Conservation (phyloP, 2,329 filamentous ascomycete genomes). For the Fusarium bactridioides region DNA sequence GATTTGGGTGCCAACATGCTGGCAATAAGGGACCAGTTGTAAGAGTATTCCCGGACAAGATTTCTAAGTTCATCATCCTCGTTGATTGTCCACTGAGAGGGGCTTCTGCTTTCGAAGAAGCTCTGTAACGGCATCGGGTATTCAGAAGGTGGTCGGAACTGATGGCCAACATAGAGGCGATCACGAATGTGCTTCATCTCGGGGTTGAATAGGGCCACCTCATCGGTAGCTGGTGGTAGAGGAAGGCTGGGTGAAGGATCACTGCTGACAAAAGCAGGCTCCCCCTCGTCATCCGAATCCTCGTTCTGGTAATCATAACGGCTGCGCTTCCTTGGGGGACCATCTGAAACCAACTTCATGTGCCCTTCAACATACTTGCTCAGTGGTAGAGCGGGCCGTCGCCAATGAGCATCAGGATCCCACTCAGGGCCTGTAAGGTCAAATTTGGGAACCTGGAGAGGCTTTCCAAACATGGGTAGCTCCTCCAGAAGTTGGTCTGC, state of each 20-base stretch:
- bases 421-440: conserved; percentile 65
- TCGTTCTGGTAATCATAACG: conserved; percentile 84
- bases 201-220: conserved; percentile 87
- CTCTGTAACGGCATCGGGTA: conserved; percentile 87
- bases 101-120: conserved; percentile 87
- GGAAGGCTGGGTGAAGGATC: conserved; percentile 55
- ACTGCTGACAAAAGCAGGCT: conserved; percentile 64
- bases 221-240: conserved; percentile 72
- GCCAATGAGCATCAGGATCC: conserved; percentile 76
- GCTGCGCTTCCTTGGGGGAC: conserved; percentile 77
- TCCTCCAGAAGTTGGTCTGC: conserved; percentile 82
- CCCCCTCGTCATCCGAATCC: conserved; percentile 67
- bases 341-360: conserved; percentile 72
- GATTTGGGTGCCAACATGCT: conserved; percentile 79
- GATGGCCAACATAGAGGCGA: conserved; percentile 87
- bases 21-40: conserved; percentile 97
- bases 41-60: conserved; percentile 90
- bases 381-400: conserved; percentile 78
- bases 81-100: conserved; percentile 89
- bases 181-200: conserved; percentile 92
- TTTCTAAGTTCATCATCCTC: conserved; percentile 91
- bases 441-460: conserved; percentile 65
- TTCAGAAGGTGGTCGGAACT: conserved; percentile 92
- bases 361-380: conserved; percentile 88
- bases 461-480: conserved; percentile 79